Base-by-base conservation (phyloP, 768 basidiomycete genomes). In the Dioszegia aurantiaca region DNA sequence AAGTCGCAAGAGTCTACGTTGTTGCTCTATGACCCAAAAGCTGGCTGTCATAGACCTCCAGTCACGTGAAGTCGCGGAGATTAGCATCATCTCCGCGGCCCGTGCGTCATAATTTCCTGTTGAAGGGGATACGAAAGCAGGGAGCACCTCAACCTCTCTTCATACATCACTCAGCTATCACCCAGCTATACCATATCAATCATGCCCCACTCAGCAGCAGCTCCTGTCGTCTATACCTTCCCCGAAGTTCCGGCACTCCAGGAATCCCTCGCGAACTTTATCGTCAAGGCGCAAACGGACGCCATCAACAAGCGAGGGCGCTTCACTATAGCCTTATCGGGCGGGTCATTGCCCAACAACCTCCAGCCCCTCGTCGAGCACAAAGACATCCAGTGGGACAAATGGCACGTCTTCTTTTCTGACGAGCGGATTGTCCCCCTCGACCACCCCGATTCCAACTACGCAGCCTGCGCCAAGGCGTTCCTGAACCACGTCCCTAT, bases 351-450 rank as follows among this genome's bases (percentile, higher is more conserved):
- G 37, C 92, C 94, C 26, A 76, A 78, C 69, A 73, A 88, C 77
- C 84, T 99, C 67, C 81, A 78, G 48, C 86, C 83, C 2, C 85
- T 95, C 65, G 82, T 87, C 63, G 78, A 69, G 47, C 79, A 86
- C 64, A 61, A 78, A 2, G 44, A 57, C n/a, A 57, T 57, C 23
- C 87, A 86, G 77, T 99, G 95, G 94, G 85, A 92, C 72, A 89
- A 89, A 77, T 99, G 95, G 94, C 92, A 97, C 63, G 86, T 98
- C 69, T 99, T 88, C 80, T 99, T 95, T 72, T 90, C 86, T 28
- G 95, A 99, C 77, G 95, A 99, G 79, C 88, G 95, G 54, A 84
- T 86, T 61, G 95, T 99, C 23, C 90, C 91, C 8, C 85, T 95
- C 73, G 87, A 95, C 80, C 82, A 94, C 78, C 81, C 85, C 33